These are phyloP conservation scores for Rhizophagus clarus DNA, from an alignment of 192 early-diverging fungal genomes.

Conservation along the genomic window DNA sequence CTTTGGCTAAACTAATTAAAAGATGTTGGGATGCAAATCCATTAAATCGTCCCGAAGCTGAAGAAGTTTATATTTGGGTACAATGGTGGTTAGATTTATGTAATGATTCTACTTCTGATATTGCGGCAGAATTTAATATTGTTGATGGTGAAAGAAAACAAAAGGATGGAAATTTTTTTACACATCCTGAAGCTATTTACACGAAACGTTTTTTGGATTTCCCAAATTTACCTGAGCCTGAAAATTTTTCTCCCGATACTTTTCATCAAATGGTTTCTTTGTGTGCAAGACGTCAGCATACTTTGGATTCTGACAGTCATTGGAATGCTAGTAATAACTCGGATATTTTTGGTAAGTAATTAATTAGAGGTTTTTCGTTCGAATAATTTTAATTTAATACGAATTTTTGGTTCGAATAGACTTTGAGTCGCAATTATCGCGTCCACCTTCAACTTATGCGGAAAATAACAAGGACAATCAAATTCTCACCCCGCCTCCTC, in stretches of 20 bases:
- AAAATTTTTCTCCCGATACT: slow-evolving; percentile 14
- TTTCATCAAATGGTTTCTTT: slow-evolving; percentile 7
- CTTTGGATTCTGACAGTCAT: background rate
- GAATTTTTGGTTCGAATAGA: background rate
- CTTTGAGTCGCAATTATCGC: background rate
- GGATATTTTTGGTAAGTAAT: slow-evolving; percentile 10
- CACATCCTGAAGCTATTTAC: slow-evolving; percentile 24
- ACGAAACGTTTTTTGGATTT: slow-evolving; percentile 5
- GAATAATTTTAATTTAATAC: too few species aligned
- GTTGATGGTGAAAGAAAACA: background rate
- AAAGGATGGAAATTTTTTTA: slow-evolving; percentile 8
- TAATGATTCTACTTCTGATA: slow-evolving; percentile 3
- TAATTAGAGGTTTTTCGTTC: background rate
- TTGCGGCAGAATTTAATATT: slow-evolving; percentile 12
- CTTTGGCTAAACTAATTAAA: slow-evolving; percentile 12
- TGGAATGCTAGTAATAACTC: background rate
- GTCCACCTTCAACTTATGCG: slow-evolving; percentile 1
- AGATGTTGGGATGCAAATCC: slow-evolving; percentile 25
- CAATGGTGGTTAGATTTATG: slow-evolving; percentile 22
- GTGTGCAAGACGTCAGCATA: background rate
- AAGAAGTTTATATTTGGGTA: slow-evolving; percentile 21
- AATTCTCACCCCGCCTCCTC: background rate
- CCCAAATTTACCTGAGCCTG: background rate
- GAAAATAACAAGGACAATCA: background rate
- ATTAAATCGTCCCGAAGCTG: slow-evolving; percentile 20